Conservation (phyloP, 163 green algal genomes). For the Coccomyxa subellipsoidea region DNA sequence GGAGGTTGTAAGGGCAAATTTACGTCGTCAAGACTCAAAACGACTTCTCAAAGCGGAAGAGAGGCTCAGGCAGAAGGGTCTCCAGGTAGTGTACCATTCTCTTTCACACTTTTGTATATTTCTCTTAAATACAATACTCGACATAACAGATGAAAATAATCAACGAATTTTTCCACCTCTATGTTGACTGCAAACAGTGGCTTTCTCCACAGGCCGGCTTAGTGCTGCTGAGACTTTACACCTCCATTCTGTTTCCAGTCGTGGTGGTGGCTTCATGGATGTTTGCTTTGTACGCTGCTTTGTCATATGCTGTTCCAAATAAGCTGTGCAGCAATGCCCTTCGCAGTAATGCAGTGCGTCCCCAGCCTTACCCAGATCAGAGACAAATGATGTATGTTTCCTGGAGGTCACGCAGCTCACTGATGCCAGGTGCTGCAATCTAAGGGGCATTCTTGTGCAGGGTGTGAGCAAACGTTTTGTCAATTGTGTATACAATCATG, state of each 20-base stretch:
- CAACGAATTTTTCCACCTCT: no score
- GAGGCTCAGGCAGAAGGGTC: background rate
- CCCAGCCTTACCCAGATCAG: no score
- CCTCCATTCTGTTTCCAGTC: conserved; percentile 20
- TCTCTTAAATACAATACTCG: no score
- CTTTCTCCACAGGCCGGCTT: background rate
- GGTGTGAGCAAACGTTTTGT: conserved; percentile 12
- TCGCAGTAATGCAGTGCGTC: conserved; percentile 30
- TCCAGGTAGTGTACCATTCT: background rate
- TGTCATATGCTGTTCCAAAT: conserved; percentile 28
- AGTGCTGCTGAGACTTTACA: conserved; percentile 13
- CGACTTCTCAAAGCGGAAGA: background rate
- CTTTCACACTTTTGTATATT: background rate
- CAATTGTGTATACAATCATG: conserved; percentile 11
- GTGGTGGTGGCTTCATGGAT: conserved; percentile 17
- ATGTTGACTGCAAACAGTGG: background rate
- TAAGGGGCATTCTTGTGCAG: no score
- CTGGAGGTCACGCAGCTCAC: no score
- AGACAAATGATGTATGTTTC: no score
- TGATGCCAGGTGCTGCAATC: no score
- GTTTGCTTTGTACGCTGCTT: conserved; percentile 23
- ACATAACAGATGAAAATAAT: no score
- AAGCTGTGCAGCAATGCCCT: conserved; percentile 27
- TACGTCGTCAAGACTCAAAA: background rate
- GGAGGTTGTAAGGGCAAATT: background rate